Evolutionary conservation across 176 grass and related monocot genomes (phyloP).

Genomic region (sorghum (Sorghum bicolor)): DNA sequence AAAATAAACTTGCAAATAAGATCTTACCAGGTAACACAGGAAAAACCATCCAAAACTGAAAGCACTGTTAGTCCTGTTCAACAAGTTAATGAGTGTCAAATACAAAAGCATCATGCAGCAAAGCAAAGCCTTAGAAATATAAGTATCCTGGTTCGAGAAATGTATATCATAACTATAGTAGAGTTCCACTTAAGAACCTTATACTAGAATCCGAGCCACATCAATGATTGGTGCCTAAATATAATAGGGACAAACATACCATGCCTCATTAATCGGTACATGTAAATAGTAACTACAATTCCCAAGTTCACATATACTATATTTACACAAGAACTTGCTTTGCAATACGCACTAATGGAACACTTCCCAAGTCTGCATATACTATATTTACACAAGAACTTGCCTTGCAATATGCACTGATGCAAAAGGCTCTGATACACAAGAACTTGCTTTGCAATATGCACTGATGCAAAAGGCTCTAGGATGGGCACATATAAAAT

Average conservation of each 20-base stretch:
- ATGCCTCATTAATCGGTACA: neutral
- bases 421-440: neutral
- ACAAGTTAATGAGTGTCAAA: constrained; percentile 13
- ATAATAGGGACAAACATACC: neutral
- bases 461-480: neutral
- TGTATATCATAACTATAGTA: neutral
- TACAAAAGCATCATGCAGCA: neutral
- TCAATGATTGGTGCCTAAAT: neutral
- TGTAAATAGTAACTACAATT: neutral
- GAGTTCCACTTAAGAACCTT: neutral
- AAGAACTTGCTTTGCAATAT: neutral
- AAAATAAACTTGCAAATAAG: neutral
- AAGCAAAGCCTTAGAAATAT: neutral
- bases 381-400: neutral
- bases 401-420: neutral
- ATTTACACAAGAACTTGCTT: neutral
- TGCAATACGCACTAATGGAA: neutral
- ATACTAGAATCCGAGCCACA: neutral
- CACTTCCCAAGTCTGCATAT: neutral
- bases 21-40: constrained; percentile 73
- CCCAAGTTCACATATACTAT: neutral
- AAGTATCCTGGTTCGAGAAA: constrained; percentile 9
- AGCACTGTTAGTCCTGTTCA: constrained; percentile 78
- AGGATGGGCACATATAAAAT: neutral
- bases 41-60: constrained; percentile 93